Base-by-base conservation (phyloP, 306 rosid species). In the Argentina anserina region DNA sequence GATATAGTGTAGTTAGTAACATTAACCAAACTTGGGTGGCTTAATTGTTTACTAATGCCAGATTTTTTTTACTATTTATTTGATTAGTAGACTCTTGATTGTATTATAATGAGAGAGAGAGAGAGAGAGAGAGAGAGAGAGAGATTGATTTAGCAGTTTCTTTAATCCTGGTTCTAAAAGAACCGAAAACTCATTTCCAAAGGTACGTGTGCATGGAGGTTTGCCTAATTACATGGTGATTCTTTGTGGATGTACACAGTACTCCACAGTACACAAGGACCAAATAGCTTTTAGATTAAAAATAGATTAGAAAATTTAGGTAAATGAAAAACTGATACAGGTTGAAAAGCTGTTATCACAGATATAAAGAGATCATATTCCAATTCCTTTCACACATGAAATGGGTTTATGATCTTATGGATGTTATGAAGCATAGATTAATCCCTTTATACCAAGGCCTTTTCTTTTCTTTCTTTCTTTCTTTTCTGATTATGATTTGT, bases 101-200 rank as follows among this genome's bases (percentile, higher is more conserved):
- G 31, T 28, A 2, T 59, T 59, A 7, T 28, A 41, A 40, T 9
- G 11, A 37, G 41, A 37, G 43, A 40, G 43, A 40, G 25, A 23
- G 6, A n/a, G 61, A 53, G 61, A 53, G 61, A 55, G 31, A 25
- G 34, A 55, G 33, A 12, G 52, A 45, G 50, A 58, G 25, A 33
- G 23, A 31, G 23, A n/a, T n/a, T n/a, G 31, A 1, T 34, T 39
- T 23, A 13, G n/a, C 5, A 23, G 26, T 7, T 52, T 33, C 52
- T 47, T 70, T 70, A 70, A 37, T 70, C 41, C 31, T 50, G 33
- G 74, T 21, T 45, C 46, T 26, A 33, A 13, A 69, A 52, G 63
- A 70, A 52, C 47, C 36, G 25, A 70, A 70, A 8, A 25, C 15
- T 10, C 14, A 0, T 36, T 66, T 26, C 3, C 13, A 42, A 26